phyloP scores from a whole-genome alignment of 257 asterid genomes.

The Nicotiana attenuata region DNA sequence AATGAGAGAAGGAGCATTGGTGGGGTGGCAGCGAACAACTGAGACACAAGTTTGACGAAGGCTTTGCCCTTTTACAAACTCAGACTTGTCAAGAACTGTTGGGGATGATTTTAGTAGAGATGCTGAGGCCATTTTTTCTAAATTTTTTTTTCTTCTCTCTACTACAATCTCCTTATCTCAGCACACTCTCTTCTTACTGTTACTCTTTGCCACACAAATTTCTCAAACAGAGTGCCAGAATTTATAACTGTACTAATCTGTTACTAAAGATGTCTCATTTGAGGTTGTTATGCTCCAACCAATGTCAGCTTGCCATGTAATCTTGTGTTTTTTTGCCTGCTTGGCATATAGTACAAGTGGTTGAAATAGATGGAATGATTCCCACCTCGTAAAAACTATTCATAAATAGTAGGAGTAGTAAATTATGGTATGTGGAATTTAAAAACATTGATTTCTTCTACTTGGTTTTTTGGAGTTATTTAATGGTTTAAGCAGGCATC shows the following conservation, averaged over 20 bases:
- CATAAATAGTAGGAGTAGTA: not conserved
- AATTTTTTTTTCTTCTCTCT: not conserved
- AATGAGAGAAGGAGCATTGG: constrained; percentile 36
- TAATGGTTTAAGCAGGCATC: not conserved
- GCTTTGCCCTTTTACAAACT: constrained; percentile 63
- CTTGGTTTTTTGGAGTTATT: not conserved
- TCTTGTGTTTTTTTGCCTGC: constrained; percentile 21
- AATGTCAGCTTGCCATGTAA: constrained; percentile 39
- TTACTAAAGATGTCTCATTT: constrained; percentile 45
- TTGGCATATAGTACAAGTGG: constrained; percentile 36
- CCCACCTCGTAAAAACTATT: constrained; percentile 13
- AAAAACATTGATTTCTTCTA: not conserved
- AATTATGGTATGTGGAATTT: not conserved
- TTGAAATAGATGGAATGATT: constrained; percentile 28
- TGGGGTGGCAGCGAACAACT: constrained; percentile 39
- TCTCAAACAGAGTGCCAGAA: constrained; percentile 7
- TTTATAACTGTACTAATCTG: constrained; percentile 31
- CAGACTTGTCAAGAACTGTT: constrained; percentile 62
- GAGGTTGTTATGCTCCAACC: constrained; percentile 62
- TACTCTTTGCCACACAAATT: constrained; percentile 44
- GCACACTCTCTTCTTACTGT: constrained; percentile 15
- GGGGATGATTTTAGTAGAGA: constrained; percentile 79
- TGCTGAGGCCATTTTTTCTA: constrained; percentile 67
- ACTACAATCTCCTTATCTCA: constrained; percentile 38
- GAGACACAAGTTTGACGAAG: constrained; percentile 63